These are phyloP conservation scores for Silene vulgaris DNA, from an alignment of 179 eudicot species.

Conservation along the genomic window DNA sequence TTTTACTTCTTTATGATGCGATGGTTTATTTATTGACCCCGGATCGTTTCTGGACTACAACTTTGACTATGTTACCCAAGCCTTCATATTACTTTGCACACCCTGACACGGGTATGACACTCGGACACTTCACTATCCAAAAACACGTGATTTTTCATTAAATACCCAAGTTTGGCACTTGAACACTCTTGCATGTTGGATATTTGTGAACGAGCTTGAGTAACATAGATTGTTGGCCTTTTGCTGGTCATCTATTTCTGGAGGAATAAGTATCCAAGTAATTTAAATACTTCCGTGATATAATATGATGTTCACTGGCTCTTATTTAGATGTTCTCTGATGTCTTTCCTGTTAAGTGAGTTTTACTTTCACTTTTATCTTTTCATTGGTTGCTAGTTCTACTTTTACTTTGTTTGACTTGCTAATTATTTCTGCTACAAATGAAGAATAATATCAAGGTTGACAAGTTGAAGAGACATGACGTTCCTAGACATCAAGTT, in stretches of 20 bases:
- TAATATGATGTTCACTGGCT: no score
- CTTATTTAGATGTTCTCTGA: not conserved
- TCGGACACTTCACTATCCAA: no score
- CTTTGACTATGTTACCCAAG: not conserved
- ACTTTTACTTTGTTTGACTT: not conserved
- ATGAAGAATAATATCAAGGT: constrained; percentile 60
- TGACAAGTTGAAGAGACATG: constrained; percentile 61
- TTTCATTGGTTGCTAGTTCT: not conserved
- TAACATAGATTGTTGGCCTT: not conserved
- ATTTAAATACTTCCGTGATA: no score
- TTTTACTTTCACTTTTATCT: not conserved
- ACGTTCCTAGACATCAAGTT: constrained; percentile 63
- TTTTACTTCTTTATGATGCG: not conserved
- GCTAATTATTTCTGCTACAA: constrained; percentile 7
- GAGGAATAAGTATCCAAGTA: not conserved
- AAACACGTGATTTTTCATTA: no score
- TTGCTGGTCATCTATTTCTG: not conserved
- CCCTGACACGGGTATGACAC: no score
- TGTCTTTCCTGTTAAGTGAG: not conserved
- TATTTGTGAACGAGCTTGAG: no score
- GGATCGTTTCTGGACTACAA: not conserved
- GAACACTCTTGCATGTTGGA: no score
- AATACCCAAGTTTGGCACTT: no score
- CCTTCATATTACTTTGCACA: no score
- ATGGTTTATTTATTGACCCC: not conserved